phyloP scores from a whole-genome alignment of 2,329 filamentous ascomycete genomes.

The Trichoderma atroviride region DNA sequence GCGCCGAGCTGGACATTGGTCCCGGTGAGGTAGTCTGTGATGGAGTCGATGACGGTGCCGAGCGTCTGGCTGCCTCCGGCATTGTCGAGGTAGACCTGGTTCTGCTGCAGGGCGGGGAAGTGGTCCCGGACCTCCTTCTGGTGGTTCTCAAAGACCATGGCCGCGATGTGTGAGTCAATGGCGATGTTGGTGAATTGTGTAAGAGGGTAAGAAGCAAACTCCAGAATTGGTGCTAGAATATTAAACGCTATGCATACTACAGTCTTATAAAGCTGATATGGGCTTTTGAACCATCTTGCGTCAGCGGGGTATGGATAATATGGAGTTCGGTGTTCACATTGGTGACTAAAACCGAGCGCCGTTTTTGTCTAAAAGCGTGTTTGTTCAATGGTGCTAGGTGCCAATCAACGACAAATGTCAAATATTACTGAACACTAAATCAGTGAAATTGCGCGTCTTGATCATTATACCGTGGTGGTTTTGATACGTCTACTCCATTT shows the following conservation, averaged over 20 bases:
- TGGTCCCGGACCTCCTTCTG: slow-evolving; percentile 44
- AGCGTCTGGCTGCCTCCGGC: slow-evolving; percentile 75
- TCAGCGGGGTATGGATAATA: neutral
- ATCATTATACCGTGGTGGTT: neutral
- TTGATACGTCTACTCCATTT: neutral
- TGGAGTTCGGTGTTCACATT: neutral
- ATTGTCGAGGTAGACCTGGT: slow-evolving; percentile 77
- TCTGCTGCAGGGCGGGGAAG: slow-evolving; percentile 69
- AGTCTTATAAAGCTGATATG: neutral
- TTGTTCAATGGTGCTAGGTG: neutral
- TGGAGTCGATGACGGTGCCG: slow-evolving; percentile 65
- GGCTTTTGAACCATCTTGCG: neutral
- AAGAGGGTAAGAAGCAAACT: neutral
- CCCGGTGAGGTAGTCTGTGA: slow-evolving; percentile 65
- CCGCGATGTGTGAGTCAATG: neutral
- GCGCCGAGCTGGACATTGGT: slow-evolving; percentile 78
- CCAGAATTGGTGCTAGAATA: neutral
- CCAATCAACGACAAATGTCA: neutral
- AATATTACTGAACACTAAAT: neutral
- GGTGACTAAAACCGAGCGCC: neutral
- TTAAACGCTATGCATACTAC: neutral
- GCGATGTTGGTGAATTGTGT: neutral
- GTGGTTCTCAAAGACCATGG: slow-evolving; percentile 6
- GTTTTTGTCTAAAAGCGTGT: neutral
- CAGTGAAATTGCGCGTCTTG: neutral